Base-by-base conservation (phyloP, 2,329 filamentous ascomycete genomes). In the Aspergillus ruber region DNA sequence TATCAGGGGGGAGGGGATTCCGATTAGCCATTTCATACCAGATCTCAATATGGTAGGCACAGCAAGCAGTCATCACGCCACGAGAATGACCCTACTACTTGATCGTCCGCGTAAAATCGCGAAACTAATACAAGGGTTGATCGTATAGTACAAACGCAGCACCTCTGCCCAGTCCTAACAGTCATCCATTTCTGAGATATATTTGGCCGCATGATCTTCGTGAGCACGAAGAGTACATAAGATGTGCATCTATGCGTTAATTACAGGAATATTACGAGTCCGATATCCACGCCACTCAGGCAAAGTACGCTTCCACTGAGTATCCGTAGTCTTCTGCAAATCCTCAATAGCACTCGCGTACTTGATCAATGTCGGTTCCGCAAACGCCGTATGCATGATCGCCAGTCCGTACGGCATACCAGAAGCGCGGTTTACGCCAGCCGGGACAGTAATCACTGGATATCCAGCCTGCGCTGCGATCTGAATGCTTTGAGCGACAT, bases 381-480 rank as follows among this genome's bases (percentile, higher is more conserved):
- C 75, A 73, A 78, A 85, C 0, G 81, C 82, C 1, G 81, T 84
- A 45, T 81, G 63, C 70, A 81, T 75, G 3, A 85, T 69, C 0
- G 73, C 79, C 21, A 85, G 62, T 1, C 81, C 81, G 52, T 81
- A 82, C 0, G 80, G 80, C 78, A 84, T 82, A 6, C 80, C 79
- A 3, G 74, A 77, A 10, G 52, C 67, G 7, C 65, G 55, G 53
- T 78, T 72, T 5, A 81, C 69, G 1, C 82, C 82, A 0, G 76
- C 82, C 0, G 86, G 86, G 1, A 90, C 61, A 0, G 85, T 87
- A 44, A 89, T 74, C 60, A 86, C 76, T 0, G 85, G 86, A 59
- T 89, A 90, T 0, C 85, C 85, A 4, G 86, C 86, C 66, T 89
- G 84, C 0, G 86, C 86, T 0, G 84, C 82, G 50, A 87, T 79